Conservation (phyloP, 768 basidiomycete genomes). For the Termitomyces eurrhizus region DNA sequence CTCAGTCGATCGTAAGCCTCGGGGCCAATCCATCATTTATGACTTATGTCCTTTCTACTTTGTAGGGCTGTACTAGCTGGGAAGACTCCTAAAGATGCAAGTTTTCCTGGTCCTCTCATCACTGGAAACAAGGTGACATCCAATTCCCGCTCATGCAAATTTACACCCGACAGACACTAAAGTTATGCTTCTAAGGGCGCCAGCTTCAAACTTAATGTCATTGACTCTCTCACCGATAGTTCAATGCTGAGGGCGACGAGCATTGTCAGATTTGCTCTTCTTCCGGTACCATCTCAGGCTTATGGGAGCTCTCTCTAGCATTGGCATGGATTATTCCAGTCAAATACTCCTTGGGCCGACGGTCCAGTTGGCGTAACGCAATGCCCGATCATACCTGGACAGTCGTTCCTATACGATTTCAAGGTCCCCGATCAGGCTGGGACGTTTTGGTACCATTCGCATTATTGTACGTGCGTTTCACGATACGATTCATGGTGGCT, state of each 20-base stretch:
- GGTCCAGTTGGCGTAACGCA: constrained; percentile 2
- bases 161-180: not conserved
- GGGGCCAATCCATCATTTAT: too few relatives aligned
- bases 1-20: not conserved
- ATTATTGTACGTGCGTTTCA: not conserved
- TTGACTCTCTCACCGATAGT: not conserved
- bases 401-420: constrained; percentile 4
- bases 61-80: constrained; percentile 1
- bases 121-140: not conserved
- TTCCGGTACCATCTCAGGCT: not conserved
- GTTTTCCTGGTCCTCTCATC: constrained; percentile 3
- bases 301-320: not conserved
- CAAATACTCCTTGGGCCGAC: not conserved
- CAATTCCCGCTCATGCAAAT: not conserved
- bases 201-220: not conserved
- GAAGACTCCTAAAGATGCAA: not conserved
- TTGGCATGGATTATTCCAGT: constrained; percentile 5
- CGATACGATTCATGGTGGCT: not conserved
- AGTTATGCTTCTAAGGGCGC: not conserved
- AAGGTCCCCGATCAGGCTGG: not conserved
- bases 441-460: constrained; percentile 7
- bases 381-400: constrained; percentile 2
- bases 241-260: constrained; percentile 3
- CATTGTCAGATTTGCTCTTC: not conserved
- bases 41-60: not conserved